Conservation (phyloP, 2,329 filamentous ascomycete species). For the Ambrosiella xylebori region DNA sequence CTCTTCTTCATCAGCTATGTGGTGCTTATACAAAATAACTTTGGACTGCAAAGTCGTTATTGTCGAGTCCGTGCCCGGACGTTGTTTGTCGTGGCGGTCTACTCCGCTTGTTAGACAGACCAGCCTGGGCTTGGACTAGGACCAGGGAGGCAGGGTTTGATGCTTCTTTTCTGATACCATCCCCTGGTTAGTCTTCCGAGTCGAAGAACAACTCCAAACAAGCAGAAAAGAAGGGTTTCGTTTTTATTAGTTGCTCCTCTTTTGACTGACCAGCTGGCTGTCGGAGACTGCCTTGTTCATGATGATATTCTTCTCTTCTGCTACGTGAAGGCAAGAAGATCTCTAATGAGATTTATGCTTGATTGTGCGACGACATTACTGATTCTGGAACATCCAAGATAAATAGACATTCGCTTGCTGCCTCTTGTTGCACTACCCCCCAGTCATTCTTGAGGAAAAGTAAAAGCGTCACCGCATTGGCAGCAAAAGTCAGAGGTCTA, state of each 20-base stretch:
- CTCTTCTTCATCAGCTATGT: background rate
- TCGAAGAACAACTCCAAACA: background rate
- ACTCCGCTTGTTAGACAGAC: background rate
- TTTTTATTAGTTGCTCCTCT: background rate
- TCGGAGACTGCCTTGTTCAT: too few relatives aligned
- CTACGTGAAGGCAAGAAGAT: too few relatives aligned
- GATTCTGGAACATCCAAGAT: too few relatives aligned
- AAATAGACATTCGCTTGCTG: background rate
- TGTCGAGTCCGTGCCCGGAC: background rate
- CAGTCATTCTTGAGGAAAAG: background rate
- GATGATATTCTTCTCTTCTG: too few relatives aligned
- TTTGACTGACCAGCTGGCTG: too few relatives aligned
- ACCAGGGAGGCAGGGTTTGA: conserved; percentile 1
- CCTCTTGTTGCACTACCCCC: background rate
- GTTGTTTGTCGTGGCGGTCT: conserved; percentile 2
- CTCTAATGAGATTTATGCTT: too few relatives aligned
- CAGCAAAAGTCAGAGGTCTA: background rate
- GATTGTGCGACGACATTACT: too few relatives aligned
- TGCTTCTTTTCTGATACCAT: conserved; percentile 7
- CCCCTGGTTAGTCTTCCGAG: background rate
- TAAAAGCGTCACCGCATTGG: background rate
- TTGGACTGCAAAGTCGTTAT: background rate
- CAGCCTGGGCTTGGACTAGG: conserved; percentile 4
- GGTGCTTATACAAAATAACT: background rate
- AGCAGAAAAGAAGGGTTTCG: background rate